Conservation (phyloP, 2,329 filamentous ascomycete genomes). For the Ambrosiella cleistominuta region DNA sequence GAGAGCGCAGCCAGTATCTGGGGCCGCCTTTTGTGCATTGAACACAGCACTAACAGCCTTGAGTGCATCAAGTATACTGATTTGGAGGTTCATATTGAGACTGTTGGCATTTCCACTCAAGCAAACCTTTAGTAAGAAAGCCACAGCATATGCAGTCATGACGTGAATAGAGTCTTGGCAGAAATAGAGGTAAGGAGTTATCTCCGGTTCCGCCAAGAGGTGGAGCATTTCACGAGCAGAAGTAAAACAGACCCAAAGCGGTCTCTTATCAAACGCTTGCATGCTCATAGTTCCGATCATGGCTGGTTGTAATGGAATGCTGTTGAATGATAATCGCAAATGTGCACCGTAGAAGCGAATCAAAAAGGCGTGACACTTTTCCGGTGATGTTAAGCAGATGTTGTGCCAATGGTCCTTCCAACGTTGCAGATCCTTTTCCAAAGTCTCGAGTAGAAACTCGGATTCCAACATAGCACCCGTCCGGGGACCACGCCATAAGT, state of each 20-base stretch:
- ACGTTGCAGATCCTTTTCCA: conserved; percentile 16
- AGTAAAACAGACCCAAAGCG: conserved; percentile 19
- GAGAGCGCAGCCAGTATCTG: conserved; percentile 18
- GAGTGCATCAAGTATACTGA: conserved; percentile 13
- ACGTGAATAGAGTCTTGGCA: conserved; percentile 26
- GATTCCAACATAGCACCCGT: conserved; percentile 16
- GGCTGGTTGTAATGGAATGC: conserved; percentile 20
- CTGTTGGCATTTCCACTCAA: conserved; percentile 7
- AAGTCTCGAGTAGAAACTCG: conserved; percentile 15
- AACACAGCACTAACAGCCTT: conserved; percentile 16
- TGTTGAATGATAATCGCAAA: conserved; percentile 22
- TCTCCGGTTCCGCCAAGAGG: conserved; percentile 17
- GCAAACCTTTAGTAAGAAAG: conserved; percentile 22
- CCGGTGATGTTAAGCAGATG: conserved; percentile 11
- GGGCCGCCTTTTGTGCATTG: conserved; percentile 17
- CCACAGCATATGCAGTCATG: conserved; percentile 25
- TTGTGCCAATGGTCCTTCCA: conserved; percentile 16
- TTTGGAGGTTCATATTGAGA: conserved; percentile 11
- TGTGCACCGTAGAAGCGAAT: conserved; percentile 24
- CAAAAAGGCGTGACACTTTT: conserved; percentile 21
- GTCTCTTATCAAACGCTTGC: conserved; percentile 16
- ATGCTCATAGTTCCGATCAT: conserved; percentile 16
- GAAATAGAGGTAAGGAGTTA: conserved; percentile 21
- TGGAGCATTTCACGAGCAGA: conserved; percentile 21
- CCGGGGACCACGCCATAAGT: conserved; percentile 11